Base-by-base conservation (phyloP, 768 basidiomycete species). In the Dentipellis fragilis region DNA sequence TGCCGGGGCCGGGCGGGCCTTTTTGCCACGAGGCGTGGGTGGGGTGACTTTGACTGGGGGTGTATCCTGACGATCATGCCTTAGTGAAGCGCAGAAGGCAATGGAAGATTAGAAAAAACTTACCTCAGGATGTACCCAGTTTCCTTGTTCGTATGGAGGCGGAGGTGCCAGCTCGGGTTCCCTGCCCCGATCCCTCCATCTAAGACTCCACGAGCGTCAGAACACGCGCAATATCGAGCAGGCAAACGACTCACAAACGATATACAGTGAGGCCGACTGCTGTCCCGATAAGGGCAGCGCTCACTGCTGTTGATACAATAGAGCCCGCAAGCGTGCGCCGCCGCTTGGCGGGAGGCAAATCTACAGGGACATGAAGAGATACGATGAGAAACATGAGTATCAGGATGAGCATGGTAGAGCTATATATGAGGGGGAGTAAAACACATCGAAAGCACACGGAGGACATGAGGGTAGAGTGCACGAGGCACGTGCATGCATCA, bases 211-310 rank as follows among this genome's bases (percentile, higher is more conserved):
- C 53, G 6, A 29, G n/a, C 42, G 39, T 57, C 17, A 55, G 56
- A 16, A n/a, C 11, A 36, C 12, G 12, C 54, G 21, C 42, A 19
- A 17, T 56, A 10, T 45, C 50, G 19, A 54, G 53, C 23, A 29
- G 38, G 12, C 5, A 16, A 14, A 16, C 19, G 36, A 78, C 87
- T 73, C 67, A 91, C 89, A 92, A 73, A 69, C 87, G 80, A 72
- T 90, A 93, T 42, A 90, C 87, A 47, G 89, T 89, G 59, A 91
- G 76, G 57, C 89, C 89, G 52, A 93, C 89, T 14, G 90, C 90
- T 19, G 87, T 85, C 56, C 89, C 87, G 58, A 93, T 87, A 57
- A 93, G 78, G 48, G 88, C 90, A 60, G 89, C 89, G 71, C 80
- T 88, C 70, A 92, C 73, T 54, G 90, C 89, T 35, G 88, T 87